Conservation (phyloP, 1,284 basidiomycete species). For the Apiotrichum domesticum region DNA sequence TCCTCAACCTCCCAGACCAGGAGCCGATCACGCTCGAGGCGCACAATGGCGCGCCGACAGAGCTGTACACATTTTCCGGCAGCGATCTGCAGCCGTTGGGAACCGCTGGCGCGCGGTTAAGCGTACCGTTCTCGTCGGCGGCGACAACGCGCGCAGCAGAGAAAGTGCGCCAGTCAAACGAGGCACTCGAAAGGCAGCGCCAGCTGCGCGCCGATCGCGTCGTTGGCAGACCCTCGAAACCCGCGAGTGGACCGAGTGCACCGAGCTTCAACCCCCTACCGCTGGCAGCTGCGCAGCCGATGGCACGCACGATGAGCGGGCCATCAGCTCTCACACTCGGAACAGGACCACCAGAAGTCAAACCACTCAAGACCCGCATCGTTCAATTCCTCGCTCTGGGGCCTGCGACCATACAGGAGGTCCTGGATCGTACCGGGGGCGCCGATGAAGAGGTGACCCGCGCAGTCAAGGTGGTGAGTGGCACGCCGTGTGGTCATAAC, state of each 20-base stretch:
- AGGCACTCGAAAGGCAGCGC: conserved; percentile 24
- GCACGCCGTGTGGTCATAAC: too few relatives aligned
- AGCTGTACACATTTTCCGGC: conserved; percentile 22
- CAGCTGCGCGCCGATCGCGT: conserved; percentile 27
- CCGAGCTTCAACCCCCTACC: background rate
- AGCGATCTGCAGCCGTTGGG: conserved; percentile 21
- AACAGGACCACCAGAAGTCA: conserved; percentile 6
- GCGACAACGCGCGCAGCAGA: conserved; percentile 25
- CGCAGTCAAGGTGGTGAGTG: conserved; percentile 38
- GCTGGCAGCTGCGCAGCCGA: background rate
- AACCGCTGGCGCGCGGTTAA: conserved; percentile 35
- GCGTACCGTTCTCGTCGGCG: conserved; percentile 25
- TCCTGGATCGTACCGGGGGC: conserved; percentile 28
- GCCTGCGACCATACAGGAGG: conserved; percentile 23
- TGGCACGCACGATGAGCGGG: conserved; percentile 15
- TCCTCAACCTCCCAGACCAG: conserved; percentile 23
- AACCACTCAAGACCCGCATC: conserved; percentile 43
- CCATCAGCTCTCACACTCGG: conserved; percentile 7
- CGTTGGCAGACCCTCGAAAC: conserved; percentile 11
- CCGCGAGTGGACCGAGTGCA: background rate
- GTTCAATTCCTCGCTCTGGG: conserved; percentile 41
- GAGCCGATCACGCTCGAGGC: conserved; percentile 23
- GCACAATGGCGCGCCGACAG: conserved; percentile 22
- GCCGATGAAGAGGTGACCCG: conserved; percentile 36
- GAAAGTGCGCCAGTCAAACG: conserved; percentile 27